These are phyloP conservation scores for Aspergillus sclerotiicarbonarius DNA, from an alignment of 495 filamentous ascomycete genomes.

Conservation along the genomic window DNA sequence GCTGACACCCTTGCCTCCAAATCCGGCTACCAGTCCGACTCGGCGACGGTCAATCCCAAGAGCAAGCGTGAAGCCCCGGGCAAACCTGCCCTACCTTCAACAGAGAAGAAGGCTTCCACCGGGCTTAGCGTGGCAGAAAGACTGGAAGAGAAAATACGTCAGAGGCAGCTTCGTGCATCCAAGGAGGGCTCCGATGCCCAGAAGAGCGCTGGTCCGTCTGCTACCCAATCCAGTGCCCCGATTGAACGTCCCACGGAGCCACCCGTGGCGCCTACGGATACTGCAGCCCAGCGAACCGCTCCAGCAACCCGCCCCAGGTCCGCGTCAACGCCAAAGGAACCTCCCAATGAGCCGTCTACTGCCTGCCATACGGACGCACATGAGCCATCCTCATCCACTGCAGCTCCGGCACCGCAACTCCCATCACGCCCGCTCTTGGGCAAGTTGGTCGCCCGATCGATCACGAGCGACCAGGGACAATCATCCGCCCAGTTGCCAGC, in stretches of 20 bases:
- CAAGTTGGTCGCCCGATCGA: neutral
- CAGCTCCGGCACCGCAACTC: neutral
- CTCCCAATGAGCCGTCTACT: neutral
- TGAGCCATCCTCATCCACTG: neutral
- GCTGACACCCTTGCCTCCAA: conserved; percentile 2
- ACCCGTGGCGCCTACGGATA: neutral
- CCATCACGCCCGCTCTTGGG: neutral
- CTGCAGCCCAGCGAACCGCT: neutral
- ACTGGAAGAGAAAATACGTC: conserved; percentile 2
- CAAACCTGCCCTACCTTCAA: neutral
- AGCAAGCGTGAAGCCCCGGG: neutral
- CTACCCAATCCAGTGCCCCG: neutral
- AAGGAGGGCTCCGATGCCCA: conserved; percentile 5
- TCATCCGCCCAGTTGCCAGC: conserved; percentile 5
- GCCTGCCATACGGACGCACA: neutral
- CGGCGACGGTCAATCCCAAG: conserved; percentile 16
- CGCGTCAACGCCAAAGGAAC: neutral
- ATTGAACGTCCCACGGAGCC: neutral
- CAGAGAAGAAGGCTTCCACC: neutral
- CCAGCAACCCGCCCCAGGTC: neutral
- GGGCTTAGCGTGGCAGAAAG: conserved; percentile 3
- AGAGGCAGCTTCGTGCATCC: conserved; percentile 2
- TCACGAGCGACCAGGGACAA: neutral
- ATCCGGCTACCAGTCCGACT: conserved; percentile 31
- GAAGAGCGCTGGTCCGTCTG: conserved; percentile 1